Percentiles rank a stretch among this genome's conserved stretches.
Evolutionary conservation across 371 early-diverging fungal genomes (phyloP).

Genomic region (Basidiobolus meristosporus): DNA sequence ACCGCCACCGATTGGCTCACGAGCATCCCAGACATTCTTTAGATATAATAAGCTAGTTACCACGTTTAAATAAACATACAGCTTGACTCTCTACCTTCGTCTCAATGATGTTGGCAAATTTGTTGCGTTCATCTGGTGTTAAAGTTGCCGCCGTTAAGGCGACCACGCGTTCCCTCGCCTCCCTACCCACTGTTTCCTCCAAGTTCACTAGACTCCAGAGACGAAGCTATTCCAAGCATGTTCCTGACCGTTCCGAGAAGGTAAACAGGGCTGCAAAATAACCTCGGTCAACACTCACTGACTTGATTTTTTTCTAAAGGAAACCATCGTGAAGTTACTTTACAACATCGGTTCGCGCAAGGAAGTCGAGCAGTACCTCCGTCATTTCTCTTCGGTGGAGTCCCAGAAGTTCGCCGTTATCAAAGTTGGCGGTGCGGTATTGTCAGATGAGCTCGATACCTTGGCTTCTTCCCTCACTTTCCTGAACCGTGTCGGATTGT

Average conservation of each 20-base stretch:
- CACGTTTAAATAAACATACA: too few species aligned
- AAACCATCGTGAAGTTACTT: constrained; percentile 88
- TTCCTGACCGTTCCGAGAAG: not conserved
- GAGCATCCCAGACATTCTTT: too few species aligned
- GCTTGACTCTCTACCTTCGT: too few species aligned
- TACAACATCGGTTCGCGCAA: constrained; percentile 95
- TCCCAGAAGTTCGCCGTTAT: constrained; percentile 98
- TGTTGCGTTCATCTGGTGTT: too few species aligned
- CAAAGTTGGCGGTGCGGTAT: constrained; percentile 94
- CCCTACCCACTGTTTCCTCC: too few species aligned
- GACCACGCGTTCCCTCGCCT: too few species aligned
- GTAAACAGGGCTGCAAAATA: not conserved
- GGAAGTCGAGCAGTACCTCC: constrained; percentile 93
- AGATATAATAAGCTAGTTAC: too few species aligned
- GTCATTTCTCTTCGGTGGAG: constrained; percentile 87
- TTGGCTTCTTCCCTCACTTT: constrained; percentile 87
- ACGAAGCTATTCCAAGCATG: not conserved
- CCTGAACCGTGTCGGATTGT: constrained; percentile 87
- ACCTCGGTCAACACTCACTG: not conserved
- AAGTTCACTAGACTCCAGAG: not conserved
- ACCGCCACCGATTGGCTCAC: too few species aligned
- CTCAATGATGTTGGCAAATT: too few species aligned
- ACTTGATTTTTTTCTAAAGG: constrained; percentile 21
- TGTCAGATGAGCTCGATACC: constrained; percentile 86
- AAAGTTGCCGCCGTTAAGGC: too few species aligned